phyloP scores from a whole-genome alignment of 192 early-diverging fungal species.

The Piromyces finnis region DNA sequence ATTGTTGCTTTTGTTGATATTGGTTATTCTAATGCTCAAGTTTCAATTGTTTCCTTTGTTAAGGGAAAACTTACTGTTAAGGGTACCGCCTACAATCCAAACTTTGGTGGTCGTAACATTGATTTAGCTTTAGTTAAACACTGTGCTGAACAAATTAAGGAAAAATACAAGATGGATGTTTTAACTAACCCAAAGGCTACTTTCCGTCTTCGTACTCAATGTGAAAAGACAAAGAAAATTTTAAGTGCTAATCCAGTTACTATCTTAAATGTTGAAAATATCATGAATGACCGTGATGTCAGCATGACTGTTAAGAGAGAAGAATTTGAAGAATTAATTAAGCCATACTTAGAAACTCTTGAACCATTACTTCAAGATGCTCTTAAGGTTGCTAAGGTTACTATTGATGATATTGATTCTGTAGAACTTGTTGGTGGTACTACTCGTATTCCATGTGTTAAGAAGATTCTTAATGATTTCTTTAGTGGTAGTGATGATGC shows the following conservation, averaged over 20 bases:
- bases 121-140: constrained; percentile 77
- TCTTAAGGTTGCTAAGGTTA: constrained; percentile 52
- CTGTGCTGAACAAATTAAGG: constrained; percentile 71
- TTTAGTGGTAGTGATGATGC: constrained; percentile 48
- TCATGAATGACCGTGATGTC: constrained; percentile 93
- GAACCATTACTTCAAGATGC: constrained; percentile 55
- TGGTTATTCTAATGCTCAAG: constrained; percentile 74
- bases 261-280: constrained; percentile 82
- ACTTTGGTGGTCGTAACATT: constrained; percentile 91
- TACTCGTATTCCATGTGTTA: constrained; percentile 87
- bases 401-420: constrained; percentile 71
- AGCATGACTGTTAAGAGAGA: constrained; percentile 47
- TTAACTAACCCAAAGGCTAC: constrained; percentile 70
- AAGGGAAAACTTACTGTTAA: constrained; percentile 91
- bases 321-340: constrained; percentile 70
- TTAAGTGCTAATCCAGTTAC: constrained; percentile 81
- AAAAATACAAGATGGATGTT: constrained; percentile 92
- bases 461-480: constrained; percentile 69
- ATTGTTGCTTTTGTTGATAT: constrained; percentile 88
- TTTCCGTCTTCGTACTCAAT: constrained; percentile 71
- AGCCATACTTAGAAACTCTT: constrained; percentile 52
- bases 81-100: constrained; percentile 77
- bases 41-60: constrained; percentile 75
- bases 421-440: constrained; percentile 88
- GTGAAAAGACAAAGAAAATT: constrained; percentile 94